Evolutionary conservation across 1,284 basidiomycete genomes (phyloP).

Genomic region (Schizophyllum amplum): DNA sequence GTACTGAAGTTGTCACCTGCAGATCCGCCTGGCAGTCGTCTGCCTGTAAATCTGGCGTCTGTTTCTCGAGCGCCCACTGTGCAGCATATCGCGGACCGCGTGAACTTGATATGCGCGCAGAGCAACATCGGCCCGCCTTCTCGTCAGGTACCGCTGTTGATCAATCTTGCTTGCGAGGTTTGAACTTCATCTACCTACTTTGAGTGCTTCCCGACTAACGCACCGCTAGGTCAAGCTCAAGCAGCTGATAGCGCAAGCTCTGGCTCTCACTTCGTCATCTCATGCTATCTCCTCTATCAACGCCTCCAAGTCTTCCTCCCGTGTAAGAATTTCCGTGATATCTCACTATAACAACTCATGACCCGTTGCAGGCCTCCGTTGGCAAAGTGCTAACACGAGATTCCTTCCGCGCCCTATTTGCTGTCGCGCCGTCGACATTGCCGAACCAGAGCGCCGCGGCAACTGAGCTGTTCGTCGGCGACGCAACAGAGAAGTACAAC

Average conservation of each 20-base stretch:
- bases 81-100: conserved; percentile 71
- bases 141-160: conserved; percentile 53
- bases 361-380: neutral
- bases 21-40: conserved; percentile 66
- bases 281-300: conserved; percentile 46
- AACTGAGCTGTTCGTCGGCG: conserved; percentile 55
- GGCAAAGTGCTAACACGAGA: conserved; percentile 44
- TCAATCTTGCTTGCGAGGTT: conserved; percentile 74
- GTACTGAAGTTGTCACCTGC: conserved; percentile 2
- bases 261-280: conserved; percentile 68
- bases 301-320: neutral
- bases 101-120: conserved; percentile 74
- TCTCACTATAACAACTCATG: neutral
- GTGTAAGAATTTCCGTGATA: neutral
- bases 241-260: conserved; percentile 69
- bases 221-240: conserved; percentile 63
- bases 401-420: conserved; percentile 70
- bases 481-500: conserved; percentile 31
- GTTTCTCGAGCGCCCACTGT: conserved; percentile 60
- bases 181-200: conserved; percentile 1
- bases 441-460: conserved; percentile 71
- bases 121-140: conserved; percentile 57
- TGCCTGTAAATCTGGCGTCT: conserved; percentile 62
- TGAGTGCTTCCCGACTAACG: conserved; percentile 2
- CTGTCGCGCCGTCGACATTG: conserved; percentile 64